A percentile compares a stretch with the other conserved stretches of the same genome.
These are phyloP conservation scores for Puccinia coronata DNA, from an alignment of 1,284 basidiomycete genomes.

Conservation along the genomic window DNA sequence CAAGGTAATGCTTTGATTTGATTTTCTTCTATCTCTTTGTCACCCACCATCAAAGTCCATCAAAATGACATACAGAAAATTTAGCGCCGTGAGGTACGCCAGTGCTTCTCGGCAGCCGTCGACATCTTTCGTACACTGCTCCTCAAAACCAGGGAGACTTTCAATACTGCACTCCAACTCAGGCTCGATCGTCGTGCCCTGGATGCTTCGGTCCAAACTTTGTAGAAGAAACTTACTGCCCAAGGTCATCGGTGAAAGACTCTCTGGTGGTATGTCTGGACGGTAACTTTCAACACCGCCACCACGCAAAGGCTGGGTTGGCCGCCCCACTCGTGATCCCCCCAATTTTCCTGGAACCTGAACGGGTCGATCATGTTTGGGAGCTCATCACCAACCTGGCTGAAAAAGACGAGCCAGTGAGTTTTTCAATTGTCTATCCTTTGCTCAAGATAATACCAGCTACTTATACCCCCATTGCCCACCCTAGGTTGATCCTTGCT, in stretches of 20 bases:
- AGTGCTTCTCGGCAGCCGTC: background rate
- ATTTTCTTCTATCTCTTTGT: too few relatives aligned
- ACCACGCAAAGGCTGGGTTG: too few relatives aligned
- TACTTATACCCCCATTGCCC: background rate
- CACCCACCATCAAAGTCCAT: too few relatives aligned
- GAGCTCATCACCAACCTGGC: background rate
- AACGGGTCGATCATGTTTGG: background rate
- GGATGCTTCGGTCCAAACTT: background rate
- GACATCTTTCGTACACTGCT: background rate
- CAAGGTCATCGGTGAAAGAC: background rate
- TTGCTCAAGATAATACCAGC: background rate
- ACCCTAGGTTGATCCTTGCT: too few relatives aligned
- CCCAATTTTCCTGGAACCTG: background rate
- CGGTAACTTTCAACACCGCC: too few relatives aligned
- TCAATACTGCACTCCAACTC: background rate
- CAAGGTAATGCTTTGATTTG: too few relatives aligned
- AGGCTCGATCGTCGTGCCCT: background rate
- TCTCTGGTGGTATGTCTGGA: conserved; percentile 1
- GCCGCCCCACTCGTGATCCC: background rate
- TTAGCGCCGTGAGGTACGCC: too few relatives aligned
- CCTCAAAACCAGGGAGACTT: background rate
- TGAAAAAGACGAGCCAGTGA: too few relatives aligned
- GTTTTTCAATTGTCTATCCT: background rate
- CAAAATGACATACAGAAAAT: too few relatives aligned
- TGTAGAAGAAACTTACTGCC: background rate